Evolutionary conservation across 192 early-diverging fungal species (phyloP), one percentile per base, ranked within the genome.

Genomic region (Phycomyces nitens): DNA sequence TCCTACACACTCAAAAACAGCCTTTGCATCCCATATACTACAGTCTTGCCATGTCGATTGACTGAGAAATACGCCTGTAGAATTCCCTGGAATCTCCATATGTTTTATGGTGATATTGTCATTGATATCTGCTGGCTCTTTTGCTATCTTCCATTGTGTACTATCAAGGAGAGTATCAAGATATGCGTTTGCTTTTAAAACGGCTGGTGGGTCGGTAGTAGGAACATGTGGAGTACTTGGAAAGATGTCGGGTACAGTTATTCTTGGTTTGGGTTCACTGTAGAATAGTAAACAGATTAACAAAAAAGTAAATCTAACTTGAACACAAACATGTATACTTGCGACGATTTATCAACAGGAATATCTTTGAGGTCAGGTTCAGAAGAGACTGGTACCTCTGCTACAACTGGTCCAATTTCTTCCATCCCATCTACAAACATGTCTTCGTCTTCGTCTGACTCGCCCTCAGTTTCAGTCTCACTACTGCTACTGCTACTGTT

Each of bases 11-110:
- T 76, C 77, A 23, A 81, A 16, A 8, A 69, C 72, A 0, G 80
- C 74, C 54, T 81, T 81, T 16, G 75, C 64, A 54, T 81, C 80
- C 80, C 80, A 81, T 41, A 81, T 74, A 29, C 72, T 68, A 26
- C 74, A 81, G 16, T 68, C 41, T 8, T 75, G 59, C 67, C 77
- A 81, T 1, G 66, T 26, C 34, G 76, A 62, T 26, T 78, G 74
- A 26, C 72, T 70, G 20, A 69, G 61, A 47, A 76, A 56, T 51
- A 65, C 76, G 8, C 72, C 78, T 0, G 69, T 61, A 1, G 69
- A 63, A 58, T 80, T 74, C 6, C 63, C 72, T 8, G 76, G 75
- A 1, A 58, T 56, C 20, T 76, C 75, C 14, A 74, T 41, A 2
- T 72, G 73, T 3, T 62, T 65, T 0, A 76, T 62, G 16, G 70